Conservation (phyloP, 306 rosid genomes). For the Lagenaria siceraria region DNA sequence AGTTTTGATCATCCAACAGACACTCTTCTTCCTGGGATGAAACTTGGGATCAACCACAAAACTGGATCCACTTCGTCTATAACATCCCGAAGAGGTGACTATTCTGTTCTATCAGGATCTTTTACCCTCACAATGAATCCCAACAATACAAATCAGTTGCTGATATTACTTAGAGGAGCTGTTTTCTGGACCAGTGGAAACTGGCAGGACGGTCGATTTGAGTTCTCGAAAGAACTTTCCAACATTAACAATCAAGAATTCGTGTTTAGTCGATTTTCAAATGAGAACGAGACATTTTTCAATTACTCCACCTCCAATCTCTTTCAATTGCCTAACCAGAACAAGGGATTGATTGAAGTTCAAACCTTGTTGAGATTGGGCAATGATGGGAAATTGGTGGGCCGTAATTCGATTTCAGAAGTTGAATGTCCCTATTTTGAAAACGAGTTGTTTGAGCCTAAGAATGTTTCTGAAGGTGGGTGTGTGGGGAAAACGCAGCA, state of each 20-base stretch:
- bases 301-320: neutral
- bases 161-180: constrained; percentile 9
- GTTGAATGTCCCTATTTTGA: constrained; percentile 6
- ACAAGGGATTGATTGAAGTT: neutral
- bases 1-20: constrained; percentile 21
- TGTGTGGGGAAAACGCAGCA: constrained; percentile 5
- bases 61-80: constrained; percentile 14
- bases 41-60: constrained; percentile 11
- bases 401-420: neutral
- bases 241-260: neutral
- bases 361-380: constrained; percentile 1
- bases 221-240: neutral
- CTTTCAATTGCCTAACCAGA: no score
- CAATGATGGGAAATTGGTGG: neutral
- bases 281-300: constrained; percentile 17
- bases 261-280: constrained; percentile 5
- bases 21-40: constrained; percentile 19
- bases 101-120: constrained; percentile 5
- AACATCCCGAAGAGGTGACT: constrained; percentile 9
- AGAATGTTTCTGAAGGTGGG: neutral
- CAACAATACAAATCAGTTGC: constrained; percentile 4
- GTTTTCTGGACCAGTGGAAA: constrained; percentile 13
- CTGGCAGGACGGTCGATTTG: constrained; percentile 10
- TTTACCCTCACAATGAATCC: constrained; percentile 16
- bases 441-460: neutral